phyloP scores from a whole-genome alignment of 1,284 basidiomycete genomes.

The Ceratorhiza oryzae-sativae region DNA sequence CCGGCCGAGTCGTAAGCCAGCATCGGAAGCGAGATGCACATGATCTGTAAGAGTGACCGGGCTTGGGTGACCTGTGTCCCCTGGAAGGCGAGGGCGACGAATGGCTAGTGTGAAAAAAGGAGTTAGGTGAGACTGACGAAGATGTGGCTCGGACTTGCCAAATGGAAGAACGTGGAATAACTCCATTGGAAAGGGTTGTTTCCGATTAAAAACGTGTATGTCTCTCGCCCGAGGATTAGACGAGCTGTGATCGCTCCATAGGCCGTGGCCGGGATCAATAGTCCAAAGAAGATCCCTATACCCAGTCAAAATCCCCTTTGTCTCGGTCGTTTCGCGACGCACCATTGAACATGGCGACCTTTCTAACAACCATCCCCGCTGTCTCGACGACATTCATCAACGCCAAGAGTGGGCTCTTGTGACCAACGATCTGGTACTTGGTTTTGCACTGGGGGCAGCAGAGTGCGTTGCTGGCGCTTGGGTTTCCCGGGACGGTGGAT shows the following conservation, averaged over 20 bases:
- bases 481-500: conserved; percentile 28
- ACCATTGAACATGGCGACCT: conserved; percentile 38
- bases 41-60: conserved; percentile 24
- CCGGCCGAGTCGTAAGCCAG: conserved; percentile 38
- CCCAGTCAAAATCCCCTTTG: neutral
- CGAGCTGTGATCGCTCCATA: conserved; percentile 34
- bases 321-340: neutral
- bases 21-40: conserved; percentile 39
- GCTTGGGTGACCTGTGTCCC: conserved; percentile 36
- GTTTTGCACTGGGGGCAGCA: conserved; percentile 33
- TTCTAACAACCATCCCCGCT: conserved; percentile 21
- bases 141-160: conserved; percentile 1
- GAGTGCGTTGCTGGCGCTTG: conserved; percentile 24
- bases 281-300: conserved; percentile 34
- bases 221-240: conserved; percentile 26
- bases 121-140: neutral
- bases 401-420: conserved; percentile 8
- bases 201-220: conserved; percentile 34
- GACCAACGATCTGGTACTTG: conserved; percentile 31
- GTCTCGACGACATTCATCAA: conserved; percentile 28
- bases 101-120: conserved; percentile 14
- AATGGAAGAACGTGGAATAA: conserved; percentile 26
- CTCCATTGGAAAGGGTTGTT: conserved; percentile 38
- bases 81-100: conserved; percentile 36
- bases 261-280: conserved; percentile 30